These are phyloP conservation scores for Stephania cephalantha DNA, from an alignment of 164 flowering plant species.

Conservation along the genomic window DNA sequence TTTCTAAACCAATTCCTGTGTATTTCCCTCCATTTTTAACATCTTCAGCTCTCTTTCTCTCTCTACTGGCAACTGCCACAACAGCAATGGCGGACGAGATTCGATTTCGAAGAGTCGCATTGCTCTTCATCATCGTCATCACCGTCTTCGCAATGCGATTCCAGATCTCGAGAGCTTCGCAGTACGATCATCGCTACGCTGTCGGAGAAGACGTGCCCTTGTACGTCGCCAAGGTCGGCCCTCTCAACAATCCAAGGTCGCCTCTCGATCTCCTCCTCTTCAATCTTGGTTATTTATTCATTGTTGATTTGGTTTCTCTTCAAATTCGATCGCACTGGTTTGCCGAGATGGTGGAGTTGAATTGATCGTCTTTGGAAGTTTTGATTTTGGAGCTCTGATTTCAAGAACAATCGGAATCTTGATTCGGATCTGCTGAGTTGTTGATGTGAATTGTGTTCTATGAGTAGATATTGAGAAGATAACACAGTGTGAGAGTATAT, in stretches of 20 bases:
- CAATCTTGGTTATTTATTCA: neutral
- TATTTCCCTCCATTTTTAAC: no score
- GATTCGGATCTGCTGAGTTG: neutral
- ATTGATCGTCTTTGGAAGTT: no score
- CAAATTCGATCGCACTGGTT: no score
- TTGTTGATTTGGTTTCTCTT: neutral
- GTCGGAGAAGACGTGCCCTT: conserved; percentile 57
- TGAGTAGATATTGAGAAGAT: no score
- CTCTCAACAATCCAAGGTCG: conserved; percentile 73
- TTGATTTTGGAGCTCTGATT: neutral
- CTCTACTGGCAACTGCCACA: no score
- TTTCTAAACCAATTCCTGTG: no score
- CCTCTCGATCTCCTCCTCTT: no score
- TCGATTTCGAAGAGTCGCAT: neutral
- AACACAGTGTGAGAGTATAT: no score
- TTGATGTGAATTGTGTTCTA: neutral
- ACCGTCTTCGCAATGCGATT: conserved; percentile 10
- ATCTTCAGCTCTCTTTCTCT: no score
- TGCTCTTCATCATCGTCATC: conserved; percentile 3
- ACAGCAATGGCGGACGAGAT: conserved; percentile 7
- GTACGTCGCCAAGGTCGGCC: conserved; percentile 65
- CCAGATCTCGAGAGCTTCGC: conserved; percentile 16
- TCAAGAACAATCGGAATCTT: no score
- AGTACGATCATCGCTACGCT: conserved; percentile 39
- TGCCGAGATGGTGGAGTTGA: no score